Evolutionary conservation across 805 yeast genomes (phyloP), one percentile per base, ranked within the genome.

Genomic region (Yarrowia hollandica): DNA sequence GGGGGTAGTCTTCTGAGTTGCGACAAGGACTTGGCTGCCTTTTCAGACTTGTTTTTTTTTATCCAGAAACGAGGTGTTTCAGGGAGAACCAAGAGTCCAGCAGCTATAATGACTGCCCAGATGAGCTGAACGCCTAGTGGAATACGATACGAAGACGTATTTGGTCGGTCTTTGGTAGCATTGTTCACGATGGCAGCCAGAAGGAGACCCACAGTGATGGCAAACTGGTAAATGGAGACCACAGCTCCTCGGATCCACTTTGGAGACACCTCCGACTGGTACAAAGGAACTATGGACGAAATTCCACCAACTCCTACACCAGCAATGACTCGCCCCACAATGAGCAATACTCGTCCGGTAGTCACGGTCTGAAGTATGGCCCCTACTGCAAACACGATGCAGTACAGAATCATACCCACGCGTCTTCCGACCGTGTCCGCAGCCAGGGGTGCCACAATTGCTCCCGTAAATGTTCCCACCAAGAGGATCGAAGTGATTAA

Each of bases 41-140:
- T 79, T 55, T 81, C 84, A 60, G 62, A 78, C 74, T 28, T 86
- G 69, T 85, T 84, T 63, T 84, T 83, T 67, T 83, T 82, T 6
- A 89, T 90, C 67, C 78, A 85, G 69, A 76, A 89, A 60, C 96
- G 75, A 0, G 96, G 96, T 42, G 88, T 80, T 68, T 89, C 96
- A 0, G 95, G 96, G 18, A 89, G 71, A 28, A 82, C 78, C 34
- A 81, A 66, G 87, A 89, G 84, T 5, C 94, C 94, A 6, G 76
- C 62, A 4, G 84, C 79, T n/a, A 89, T 72, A 9, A 81, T 88
- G 61, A 89, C 86, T 10, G 95, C 92, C 92, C 95, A 89, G 70
- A 81, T 54, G 86, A 86, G 60, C 86, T 88, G 68, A 28, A 46
- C n/a, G 2, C 38, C 54, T 1, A 46, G 54, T 1, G 54, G 54